A percentile compares a stretch with the other conserved stretches of the same genome.
These are phyloP conservation scores for Claviceps maximensis DNA, from an alignment of 2,329 filamentous ascomycete genomes.

Conservation along the genomic window DNA sequence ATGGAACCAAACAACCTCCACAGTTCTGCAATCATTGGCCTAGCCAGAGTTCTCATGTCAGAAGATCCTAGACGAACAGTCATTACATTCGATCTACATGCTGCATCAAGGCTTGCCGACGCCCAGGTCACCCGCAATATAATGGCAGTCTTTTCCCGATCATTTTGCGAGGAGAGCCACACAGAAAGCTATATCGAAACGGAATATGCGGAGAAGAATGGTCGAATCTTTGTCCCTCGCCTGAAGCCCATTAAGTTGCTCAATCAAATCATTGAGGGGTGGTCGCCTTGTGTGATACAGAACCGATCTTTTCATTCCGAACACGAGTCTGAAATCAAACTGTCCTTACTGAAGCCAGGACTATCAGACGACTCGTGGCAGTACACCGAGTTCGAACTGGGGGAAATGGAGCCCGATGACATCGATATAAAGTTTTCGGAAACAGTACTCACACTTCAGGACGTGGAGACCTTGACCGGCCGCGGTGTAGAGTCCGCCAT, in stretches of 20 bases:
- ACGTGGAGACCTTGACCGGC: constrained; percentile 24
- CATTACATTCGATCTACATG: constrained; percentile 28
- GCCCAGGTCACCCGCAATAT: constrained; percentile 10
- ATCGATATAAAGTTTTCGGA: constrained; percentile 27
- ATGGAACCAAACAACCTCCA: constrained; percentile 21
- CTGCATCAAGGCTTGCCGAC: constrained; percentile 10
- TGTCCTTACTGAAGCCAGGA: constrained; percentile 15
- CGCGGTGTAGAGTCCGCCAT: constrained; percentile 17
- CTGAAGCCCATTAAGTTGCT: constrained; percentile 25
- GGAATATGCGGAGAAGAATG: constrained; percentile 29
- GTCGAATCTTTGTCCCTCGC: constrained; percentile 30
- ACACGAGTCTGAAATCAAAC: constrained; percentile 8
- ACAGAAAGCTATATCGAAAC: constrained; percentile 18
- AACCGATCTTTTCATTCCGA: constrained; percentile 11
- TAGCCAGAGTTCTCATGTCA: constrained; percentile 35
- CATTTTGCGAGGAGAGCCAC: constrained; percentile 9
- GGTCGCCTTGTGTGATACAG: constrained; percentile 2
- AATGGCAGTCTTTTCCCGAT: constrained; percentile 13
- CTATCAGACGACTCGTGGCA: constrained; percentile 13
- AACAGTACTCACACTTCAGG: constrained; percentile 22
- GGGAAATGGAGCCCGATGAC: constrained; percentile 17
- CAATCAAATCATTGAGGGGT: constrained; percentile 31
- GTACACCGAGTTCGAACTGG: constrained; percentile 11
- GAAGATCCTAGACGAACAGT: constrained; percentile 32
- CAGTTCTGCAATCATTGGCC: constrained; percentile 28